Base-by-base conservation (phyloP, 2,329 filamentous ascomycete species). In the Fusarium duplospermum region DNA sequence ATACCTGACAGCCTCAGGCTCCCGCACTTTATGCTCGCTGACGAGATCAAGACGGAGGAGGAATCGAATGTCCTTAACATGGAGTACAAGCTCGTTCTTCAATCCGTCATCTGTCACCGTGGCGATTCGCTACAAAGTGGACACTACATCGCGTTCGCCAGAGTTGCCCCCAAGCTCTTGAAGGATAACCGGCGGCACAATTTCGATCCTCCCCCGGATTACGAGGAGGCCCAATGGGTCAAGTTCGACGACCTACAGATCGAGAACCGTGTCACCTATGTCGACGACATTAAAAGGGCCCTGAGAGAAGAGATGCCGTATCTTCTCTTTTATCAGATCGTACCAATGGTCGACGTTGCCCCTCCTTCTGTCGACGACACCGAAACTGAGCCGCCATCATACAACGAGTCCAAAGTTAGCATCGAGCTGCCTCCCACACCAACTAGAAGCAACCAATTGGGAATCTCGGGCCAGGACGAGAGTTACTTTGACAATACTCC, bases 51-150 rank as follows among this genome's bases (percentile, higher is more conserved):
- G 42, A 88, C 92, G 1, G 85, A 88, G 50, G 85, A 89, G 54
- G 84, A 86, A 57, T 78, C 80, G 13, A 90, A 90, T 73, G 92
- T 90, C 0, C 90, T 97, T 4, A 93, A 92, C 78, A 92, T 93
- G n/a, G 96, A 97, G 73, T 98, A 98, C 85, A 97, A 98, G 81
- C 89, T 98, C 13, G 93, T 95, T 3, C 85, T 99, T 59, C 95
- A 98, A 81, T 96, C 95, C 1, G 92, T 97, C 4, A 93, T 99
- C 20, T 98, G 96, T 79, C 96, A 99, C 82, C 91, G 95, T 36
- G 96, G 96, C 9, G 90, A 92, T 36, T 95, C 94, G 0, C 87
- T 97, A 14, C 91, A 97, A 78, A 95, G 93, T 16, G 96, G 96
- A 0, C 96, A 99, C 81, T 99, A 99, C 80, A 90, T 98, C 59